Evolutionary conservation across 2,329 filamentous ascomycete genomes (phyloP).

Genomic region (Didymella sp.): DNA sequence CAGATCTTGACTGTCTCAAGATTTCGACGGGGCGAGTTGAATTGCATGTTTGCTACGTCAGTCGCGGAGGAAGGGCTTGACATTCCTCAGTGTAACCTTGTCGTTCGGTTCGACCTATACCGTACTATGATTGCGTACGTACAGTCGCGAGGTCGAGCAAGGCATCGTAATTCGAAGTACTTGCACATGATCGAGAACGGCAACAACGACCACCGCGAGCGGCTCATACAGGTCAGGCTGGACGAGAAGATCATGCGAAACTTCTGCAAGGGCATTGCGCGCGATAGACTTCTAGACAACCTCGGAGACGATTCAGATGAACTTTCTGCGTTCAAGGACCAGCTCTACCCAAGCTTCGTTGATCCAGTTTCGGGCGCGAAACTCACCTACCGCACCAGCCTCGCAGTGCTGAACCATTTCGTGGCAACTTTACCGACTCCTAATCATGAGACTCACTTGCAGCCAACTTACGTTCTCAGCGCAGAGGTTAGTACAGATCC

Average conservation of each 20-base stretch:
- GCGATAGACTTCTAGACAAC: constrained; percentile 72
- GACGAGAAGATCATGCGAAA: constrained; percentile 69
- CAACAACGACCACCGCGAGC: constrained; percentile 67
- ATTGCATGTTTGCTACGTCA: constrained; percentile 69
- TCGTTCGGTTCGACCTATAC: constrained; percentile 83
- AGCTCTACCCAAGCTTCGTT: constrained; percentile 60
- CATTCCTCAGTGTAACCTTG: constrained; percentile 71
- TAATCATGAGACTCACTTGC: constrained; percentile 56
- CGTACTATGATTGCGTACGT: constrained; percentile 92
- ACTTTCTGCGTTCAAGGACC: constrained; percentile 61
- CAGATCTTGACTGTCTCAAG: constrained; percentile 77
- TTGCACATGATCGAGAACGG: constrained; percentile 80
- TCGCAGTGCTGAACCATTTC: constrained; percentile 76
- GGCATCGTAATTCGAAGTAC: constrained; percentile 78
- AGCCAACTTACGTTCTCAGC: constrained; percentile 67
- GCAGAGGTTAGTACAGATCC: constrained; percentile 19
- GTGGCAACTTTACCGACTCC: constrained; percentile 68
- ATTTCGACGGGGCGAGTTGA: constrained; percentile 65
- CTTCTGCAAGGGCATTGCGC: constrained; percentile 78
- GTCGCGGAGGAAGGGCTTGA: constrained; percentile 72
- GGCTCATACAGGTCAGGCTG: constrained; percentile 65
- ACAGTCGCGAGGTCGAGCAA: constrained; percentile 87
- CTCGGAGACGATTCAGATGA: constrained; percentile 64
- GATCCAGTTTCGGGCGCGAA: constrained; percentile 75
- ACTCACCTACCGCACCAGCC: constrained; percentile 77